These are phyloP conservation scores for Astrothelium subdiscretum DNA, from an alignment of 495 filamentous ascomycete genomes.

Conservation along the genomic window DNA sequence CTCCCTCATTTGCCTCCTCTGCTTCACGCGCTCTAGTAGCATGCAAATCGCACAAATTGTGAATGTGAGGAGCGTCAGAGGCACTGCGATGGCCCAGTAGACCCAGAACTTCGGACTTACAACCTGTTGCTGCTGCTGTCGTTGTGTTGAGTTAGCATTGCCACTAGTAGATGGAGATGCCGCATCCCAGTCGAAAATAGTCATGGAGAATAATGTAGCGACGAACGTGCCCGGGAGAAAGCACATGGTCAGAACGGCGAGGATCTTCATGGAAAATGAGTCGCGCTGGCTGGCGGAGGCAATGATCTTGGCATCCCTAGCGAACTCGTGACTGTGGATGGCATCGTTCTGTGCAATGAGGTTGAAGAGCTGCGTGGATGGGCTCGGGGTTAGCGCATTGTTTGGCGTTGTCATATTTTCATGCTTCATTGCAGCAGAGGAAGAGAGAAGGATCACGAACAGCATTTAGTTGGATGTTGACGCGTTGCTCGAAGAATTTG, in stretches of 20 bases:
- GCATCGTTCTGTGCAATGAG: neutral
- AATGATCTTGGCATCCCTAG: neutral
- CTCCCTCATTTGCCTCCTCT: neutral
- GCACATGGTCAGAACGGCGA: slow-evolving; percentile 15
- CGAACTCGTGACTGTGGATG: neutral
- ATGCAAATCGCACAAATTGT: neutral
- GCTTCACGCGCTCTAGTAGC: neutral
- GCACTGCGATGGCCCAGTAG: neutral
- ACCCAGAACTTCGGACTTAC: neutral
- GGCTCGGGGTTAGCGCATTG: neutral
- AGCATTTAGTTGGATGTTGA: neutral
- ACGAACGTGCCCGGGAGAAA: slow-evolving; percentile 15
- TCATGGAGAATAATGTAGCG: slow-evolving; percentile 10
- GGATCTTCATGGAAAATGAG: slow-evolving; percentile 13
- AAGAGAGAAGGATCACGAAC: neutral
- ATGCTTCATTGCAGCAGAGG: neutral
- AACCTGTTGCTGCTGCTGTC: neutral
- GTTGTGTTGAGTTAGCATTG: neutral
- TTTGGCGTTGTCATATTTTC: neutral
- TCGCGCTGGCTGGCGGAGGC: neutral
- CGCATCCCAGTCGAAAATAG: slow-evolving; percentile 7
- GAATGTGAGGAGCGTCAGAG: neutral
- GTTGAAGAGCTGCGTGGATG: neutral
- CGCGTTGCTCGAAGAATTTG: neutral
- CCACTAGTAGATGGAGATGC: neutral